Conservation (phyloP, 352 stramenopile genomes). For the Pythium dissotocum region DNA sequence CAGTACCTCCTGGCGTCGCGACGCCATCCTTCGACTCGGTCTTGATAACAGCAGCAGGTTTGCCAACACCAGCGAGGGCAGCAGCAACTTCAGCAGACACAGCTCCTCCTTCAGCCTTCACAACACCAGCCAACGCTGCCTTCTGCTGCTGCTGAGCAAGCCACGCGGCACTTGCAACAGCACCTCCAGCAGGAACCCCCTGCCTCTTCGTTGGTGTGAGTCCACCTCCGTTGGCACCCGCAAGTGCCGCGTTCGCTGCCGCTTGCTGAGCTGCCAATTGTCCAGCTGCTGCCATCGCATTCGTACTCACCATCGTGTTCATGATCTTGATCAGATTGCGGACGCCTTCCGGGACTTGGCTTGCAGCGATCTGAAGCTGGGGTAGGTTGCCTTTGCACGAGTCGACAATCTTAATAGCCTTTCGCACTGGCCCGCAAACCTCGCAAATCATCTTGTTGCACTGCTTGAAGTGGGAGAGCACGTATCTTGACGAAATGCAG, state of each 20-base stretch:
- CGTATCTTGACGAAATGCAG: conserved; percentile 87
- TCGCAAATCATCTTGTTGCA: conserved; percentile 92
- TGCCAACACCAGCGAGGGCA: conserved; percentile 3
- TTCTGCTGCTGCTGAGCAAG: conserved; percentile 28
- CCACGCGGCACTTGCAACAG: conserved; percentile 23
- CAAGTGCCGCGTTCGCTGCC: conserved; percentile 11
- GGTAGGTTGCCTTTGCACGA: conserved; percentile 72
- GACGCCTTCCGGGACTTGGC: conserved; percentile 72
- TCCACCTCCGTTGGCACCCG: conserved; percentile 13
- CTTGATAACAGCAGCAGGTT: conserved; percentile 19
- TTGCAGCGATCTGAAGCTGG: conserved; percentile 70
- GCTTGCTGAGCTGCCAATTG: conserved; percentile 17
- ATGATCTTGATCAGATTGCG: conserved; percentile 88
- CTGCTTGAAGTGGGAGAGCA: conserved; percentile 90
- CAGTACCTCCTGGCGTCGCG: neutral
- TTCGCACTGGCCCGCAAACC: conserved; percentile 83
- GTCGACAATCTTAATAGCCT: conserved; percentile 88
- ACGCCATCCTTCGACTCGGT: conserved; percentile 19
- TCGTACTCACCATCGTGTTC: conserved; percentile 62
- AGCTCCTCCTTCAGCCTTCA: conserved; percentile 20
- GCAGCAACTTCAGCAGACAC: conserved; percentile 7
- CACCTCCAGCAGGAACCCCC: conserved; percentile 1
- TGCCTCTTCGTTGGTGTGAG: conserved; percentile 16
- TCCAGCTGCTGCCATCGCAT: conserved; percentile 9
- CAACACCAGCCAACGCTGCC: neutral